A percentile compares a stretch with the other conserved stretches of the same genome.
phyloP scores from a whole-genome alignment of 306 rosid genomes.

The Dryas octopetala region DNA sequence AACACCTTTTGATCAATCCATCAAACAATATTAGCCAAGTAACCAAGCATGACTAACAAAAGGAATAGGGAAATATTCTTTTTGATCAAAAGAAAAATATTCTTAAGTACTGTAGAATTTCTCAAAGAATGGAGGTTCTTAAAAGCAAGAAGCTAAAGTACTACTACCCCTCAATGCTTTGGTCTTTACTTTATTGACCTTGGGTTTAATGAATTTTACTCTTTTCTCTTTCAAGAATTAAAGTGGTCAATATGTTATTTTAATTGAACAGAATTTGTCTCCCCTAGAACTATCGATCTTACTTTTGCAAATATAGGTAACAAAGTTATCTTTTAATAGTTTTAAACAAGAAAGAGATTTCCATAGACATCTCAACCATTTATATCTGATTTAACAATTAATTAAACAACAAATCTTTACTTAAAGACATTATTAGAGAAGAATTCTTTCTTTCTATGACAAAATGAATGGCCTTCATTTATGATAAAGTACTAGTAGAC shows the following conservation, averaged over 20 bases:
- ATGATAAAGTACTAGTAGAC: neutral
- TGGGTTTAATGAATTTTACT: conserved; percentile 21
- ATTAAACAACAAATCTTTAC: too few relatives aligned
- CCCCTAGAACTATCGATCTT: neutral
- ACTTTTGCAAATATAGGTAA: neutral
- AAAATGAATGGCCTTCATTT: neutral
- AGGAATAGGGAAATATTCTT: neutral
- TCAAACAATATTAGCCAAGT: neutral
- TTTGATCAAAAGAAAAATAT: too few relatives aligned
- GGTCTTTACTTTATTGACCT: conserved; percentile 37
- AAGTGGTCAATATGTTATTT: conserved; percentile 10
- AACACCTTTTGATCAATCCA: conserved; percentile 5
- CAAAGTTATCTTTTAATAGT: too few relatives aligned
- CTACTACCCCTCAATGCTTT: conserved; percentile 29
- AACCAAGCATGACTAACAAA: neutral
- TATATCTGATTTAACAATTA: too few relatives aligned
- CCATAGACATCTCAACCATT: too few relatives aligned
- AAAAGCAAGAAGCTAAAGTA: conserved; percentile 36
- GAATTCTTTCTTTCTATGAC: neutral
- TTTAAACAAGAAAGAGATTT: too few relatives aligned
- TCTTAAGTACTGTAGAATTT: conserved; percentile 5
- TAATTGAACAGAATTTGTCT: neutral
- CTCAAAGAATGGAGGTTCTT: conserved; percentile 19
- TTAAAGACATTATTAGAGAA: too few relatives aligned
- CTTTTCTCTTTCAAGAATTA: conserved; percentile 7